A percentile compares a stretch with the other conserved stretches of the same genome.
phyloP scores from a whole-genome alignment of 2,329 filamentous ascomycete species.

The Stagonosporopsis vannaccii region DNA sequence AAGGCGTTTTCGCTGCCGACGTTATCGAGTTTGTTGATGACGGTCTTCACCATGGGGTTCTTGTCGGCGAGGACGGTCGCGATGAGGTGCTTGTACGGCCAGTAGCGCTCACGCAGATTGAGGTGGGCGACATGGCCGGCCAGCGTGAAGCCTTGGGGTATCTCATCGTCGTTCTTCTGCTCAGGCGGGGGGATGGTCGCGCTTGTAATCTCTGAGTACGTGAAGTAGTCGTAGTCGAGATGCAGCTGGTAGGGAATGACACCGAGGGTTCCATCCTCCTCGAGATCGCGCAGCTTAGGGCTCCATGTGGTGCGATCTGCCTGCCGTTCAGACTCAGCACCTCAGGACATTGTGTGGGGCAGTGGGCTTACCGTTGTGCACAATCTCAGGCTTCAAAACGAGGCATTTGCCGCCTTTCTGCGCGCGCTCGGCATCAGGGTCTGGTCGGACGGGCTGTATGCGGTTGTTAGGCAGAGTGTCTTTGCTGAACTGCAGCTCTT shows the following conservation, averaged over 20 bases:
- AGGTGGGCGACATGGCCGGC: slow-evolving; percentile 95
- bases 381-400: slow-evolving; percentile 54
- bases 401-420: slow-evolving; percentile 55
- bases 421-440: slow-evolving; percentile 68
- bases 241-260: slow-evolving; percentile 78
- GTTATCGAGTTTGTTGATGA: slow-evolving; percentile 94
- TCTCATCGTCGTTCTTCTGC: slow-evolving; percentile 77
- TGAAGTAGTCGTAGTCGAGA: slow-evolving; percentile 87
- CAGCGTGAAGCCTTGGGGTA: slow-evolving; percentile 84
- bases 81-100: slow-evolving; percentile 86
- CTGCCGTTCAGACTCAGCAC: slow-evolving; percentile 49
- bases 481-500: slow-evolving; percentile 67
- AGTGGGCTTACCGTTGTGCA: slow-evolving; percentile 45
- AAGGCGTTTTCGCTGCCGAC: slow-evolving; percentile 87
- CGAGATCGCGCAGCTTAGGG: slow-evolving; percentile 69
- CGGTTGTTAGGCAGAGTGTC: slow-evolving; percentile 73
- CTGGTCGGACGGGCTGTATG: slow-evolving; percentile 64
- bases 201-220: slow-evolving; percentile 81
- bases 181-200: slow-evolving; percentile 75
- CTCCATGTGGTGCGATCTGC: slow-evolving; percentile 80
- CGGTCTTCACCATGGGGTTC: slow-evolving; percentile 79
- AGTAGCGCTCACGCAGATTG: slow-evolving; percentile 83
- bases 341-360: slow-evolving; percentile 17
- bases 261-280: slow-evolving; percentile 71
- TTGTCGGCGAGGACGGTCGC: slow-evolving; percentile 89